Evolutionary conservation across 345 rosid species (phyloP), one percentile per base, ranked within the genome.

Genomic region (Excoecaria cochinchinensis): DNA sequence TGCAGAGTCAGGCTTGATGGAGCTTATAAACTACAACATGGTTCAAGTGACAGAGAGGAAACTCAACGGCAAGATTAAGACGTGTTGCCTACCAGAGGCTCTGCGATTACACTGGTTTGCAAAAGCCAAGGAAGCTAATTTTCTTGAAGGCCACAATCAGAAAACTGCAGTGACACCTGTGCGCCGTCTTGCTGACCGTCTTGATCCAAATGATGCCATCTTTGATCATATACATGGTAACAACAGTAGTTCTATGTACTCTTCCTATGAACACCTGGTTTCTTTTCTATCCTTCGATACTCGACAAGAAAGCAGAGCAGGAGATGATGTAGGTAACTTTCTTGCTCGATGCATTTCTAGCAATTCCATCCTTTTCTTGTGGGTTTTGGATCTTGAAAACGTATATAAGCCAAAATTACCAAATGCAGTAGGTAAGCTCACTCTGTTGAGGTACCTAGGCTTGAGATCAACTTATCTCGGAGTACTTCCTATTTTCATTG

Each of bases 391-490:
- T 31, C 67, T 65, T 65, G 69, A 65, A 65, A 1, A 3, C 11
- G 51, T 65, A 1, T 65, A 40, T 51, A 40, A 39, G 67, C 85
- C 85, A 1, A 70, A 61, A 76, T 68, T 76, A 55, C 74, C 53
- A 62, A 36, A 72, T 77, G 74, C 74, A 68, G 55, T 47, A 63
- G 39, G 39, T 57, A 44, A 66, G 59, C 80, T 72, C 19, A 67
- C 22, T 25, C 76, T 38, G 8, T 40, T 82, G 24, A 82, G 55
- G 69, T 77, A 81, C 76, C 67, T 81, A 11, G 80, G 83, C 19
- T 65, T 76, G 80, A 76, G 83, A 24, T 76, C 74, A n/a, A 80
- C 76, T 3, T 72, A 75, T 67, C 69, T 72, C 4, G 70, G 61
- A 48, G 39, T 3, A 69, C 77, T 80, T 42, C 79, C 79, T 1